Conservation (phyloP, 208 protist species). For the Acanthamoeba sp. region DNA sequence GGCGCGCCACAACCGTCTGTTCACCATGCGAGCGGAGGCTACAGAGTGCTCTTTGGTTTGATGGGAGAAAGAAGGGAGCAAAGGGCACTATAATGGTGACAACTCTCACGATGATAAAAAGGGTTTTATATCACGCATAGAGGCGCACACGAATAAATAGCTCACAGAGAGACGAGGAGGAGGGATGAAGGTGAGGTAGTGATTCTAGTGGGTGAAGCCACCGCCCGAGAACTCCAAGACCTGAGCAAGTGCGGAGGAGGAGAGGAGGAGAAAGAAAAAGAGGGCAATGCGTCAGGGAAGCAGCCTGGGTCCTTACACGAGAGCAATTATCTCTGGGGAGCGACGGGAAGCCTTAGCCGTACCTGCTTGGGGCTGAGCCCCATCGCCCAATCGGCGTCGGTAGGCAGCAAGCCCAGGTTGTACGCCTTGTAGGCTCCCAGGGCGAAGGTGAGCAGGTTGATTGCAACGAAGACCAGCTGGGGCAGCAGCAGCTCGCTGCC, state of each 20-base stretch:
- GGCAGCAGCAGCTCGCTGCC: conserved; percentile 48
- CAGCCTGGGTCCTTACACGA: too few relatives aligned
- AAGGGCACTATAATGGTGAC: too few relatives aligned
- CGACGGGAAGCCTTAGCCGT: not conserved
- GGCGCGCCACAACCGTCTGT: too few relatives aligned
- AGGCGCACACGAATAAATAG: too few relatives aligned
- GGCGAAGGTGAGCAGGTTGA: conserved; percentile 8
- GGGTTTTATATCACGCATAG: too few relatives aligned
- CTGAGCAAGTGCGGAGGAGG: not conserved
- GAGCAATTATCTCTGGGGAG: not conserved
- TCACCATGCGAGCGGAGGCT: too few relatives aligned
- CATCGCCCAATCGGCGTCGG: conserved; percentile 7
- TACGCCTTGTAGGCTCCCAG: conserved; percentile 66
- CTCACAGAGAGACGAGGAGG: not conserved
- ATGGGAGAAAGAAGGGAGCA: too few relatives aligned
- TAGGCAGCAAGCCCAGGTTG: conserved; percentile 64
- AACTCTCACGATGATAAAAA: too few relatives aligned
- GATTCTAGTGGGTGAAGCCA: not conserved
- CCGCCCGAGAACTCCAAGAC: conserved; percentile 10
- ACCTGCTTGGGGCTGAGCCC: not conserved
- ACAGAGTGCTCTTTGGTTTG: too few relatives aligned
- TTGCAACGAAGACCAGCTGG: conserved; percentile 14
- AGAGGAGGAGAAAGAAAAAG: not conserved
- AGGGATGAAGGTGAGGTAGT: not conserved
- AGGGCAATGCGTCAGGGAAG: too few relatives aligned